phyloP scores from a whole-genome alignment of 306 rosid genomes.

The Phaseolus lunatus region DNA sequence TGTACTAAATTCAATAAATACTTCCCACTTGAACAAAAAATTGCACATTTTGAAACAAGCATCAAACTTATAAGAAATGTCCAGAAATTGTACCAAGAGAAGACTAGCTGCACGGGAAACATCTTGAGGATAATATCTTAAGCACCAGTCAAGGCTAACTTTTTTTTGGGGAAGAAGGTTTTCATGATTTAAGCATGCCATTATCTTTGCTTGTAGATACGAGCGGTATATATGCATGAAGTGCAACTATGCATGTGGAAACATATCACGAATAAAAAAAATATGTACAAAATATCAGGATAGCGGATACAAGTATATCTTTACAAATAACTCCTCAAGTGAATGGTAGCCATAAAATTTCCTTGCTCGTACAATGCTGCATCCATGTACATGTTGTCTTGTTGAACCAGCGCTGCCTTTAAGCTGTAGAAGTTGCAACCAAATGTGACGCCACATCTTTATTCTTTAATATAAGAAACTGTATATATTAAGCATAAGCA shows the following conservation, averaged over 20 bases:
- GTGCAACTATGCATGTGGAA: slow-evolving; percentile 36
- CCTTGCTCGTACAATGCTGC: slow-evolving; percentile 87
- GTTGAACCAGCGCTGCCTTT: slow-evolving; percentile 70
- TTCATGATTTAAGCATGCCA: slow-evolving; percentile 40
- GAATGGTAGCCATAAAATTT: slow-evolving; percentile 89
- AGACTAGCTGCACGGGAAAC: slow-evolving; percentile 89
- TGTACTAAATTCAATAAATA: slow-evolving; percentile 30
- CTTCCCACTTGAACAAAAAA: slow-evolving; percentile 34
- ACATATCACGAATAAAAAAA: slow-evolving; percentile 39
- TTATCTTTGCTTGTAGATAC: slow-evolving; percentile 31
- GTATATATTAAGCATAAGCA: slow-evolving; percentile 19
- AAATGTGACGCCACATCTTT: slow-evolving; percentile 18
- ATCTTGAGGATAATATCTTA: slow-evolving; percentile 91
- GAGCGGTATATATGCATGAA: slow-evolving; percentile 15
- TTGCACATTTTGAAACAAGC: slow-evolving; percentile 28
- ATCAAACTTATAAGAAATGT: slow-evolving; percentile 6
- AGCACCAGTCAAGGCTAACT: slow-evolving; percentile 68
- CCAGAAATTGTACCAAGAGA: slow-evolving; percentile 72
- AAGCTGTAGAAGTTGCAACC: slow-evolving; percentile 57
- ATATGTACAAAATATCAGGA: slow-evolving; percentile 14
- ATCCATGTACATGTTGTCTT: slow-evolving; percentile 84
- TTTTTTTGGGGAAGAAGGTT: slow-evolving; percentile 35
- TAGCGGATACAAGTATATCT: slow-evolving; percentile 91
- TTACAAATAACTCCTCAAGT: slow-evolving; percentile 81
- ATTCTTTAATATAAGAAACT: slow-evolving; percentile 30